Base-by-base conservation (phyloP, 108 stramenopile species). In the Thalassiosira profunda region DNA sequence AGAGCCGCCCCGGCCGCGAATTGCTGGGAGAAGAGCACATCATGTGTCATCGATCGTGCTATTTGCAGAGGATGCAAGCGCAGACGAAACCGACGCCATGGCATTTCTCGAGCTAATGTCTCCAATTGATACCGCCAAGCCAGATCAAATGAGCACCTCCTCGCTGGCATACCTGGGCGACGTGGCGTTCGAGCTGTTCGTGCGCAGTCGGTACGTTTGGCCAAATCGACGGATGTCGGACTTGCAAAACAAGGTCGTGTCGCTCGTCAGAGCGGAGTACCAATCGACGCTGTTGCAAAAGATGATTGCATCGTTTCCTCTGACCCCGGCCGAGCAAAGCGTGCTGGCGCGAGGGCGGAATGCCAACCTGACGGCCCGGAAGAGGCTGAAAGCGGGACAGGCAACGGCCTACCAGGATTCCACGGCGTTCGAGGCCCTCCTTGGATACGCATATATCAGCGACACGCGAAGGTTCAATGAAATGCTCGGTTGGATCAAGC, bases 161-260 rank as follows among this genome's bases (percentile, higher is more conserved):
- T 74, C 86, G 35, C 67, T 91, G 42, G 91, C 94, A 6, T 95
- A 91, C 67, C 70, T 95, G 49, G 94, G 94, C 12, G 94, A 95
- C 77, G 84, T 80, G 31, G 83, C 92, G 5, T 95, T 77, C 51
- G 91, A 92, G 44, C 70, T 95, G 15, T 89, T 89, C 47, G 72
- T 95, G 29, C 69, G 94, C 72, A 87, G 87, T 29, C 57, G 82
- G 42, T 73, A 85, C 79, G 86, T 95, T 7, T 95, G 91, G 91
- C 94, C 94, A 5, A 58, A 76, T 5, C 68, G 86, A 69, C 57
- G 82, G 69, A 92, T 88, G 47, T 74, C 86, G 10, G 79, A 92
- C 44, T 58, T 95, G 57, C 91, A 95, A 57, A 72, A 70, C 29
- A 63, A 61, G 33, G 89, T 91, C 15, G 91, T 92, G 28, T 68